Evolutionary conservation across 108 stramenopile genomes (phyloP), one percentile per base, ranked within the genome.

Genomic region (Fistulifera pelliculosa): DNA sequence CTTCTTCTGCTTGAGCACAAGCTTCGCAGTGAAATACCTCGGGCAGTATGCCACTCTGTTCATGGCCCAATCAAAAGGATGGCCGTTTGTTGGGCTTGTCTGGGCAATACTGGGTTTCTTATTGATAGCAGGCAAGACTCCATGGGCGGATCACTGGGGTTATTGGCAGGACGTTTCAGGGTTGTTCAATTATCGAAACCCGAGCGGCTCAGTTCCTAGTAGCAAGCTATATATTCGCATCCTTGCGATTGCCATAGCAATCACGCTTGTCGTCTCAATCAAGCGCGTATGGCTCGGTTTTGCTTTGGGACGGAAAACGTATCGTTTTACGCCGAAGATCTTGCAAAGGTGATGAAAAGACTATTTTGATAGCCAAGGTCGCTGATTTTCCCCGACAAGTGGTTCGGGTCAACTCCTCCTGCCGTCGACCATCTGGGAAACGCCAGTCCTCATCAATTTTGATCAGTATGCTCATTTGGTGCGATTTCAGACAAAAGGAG

Each of bases 261-360:
- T 81, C 1, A 44, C 57, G 0, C 10, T 70, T 21, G 56, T 71
- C 26, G 80, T 81, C 17, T 48, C 81, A 2, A 12, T 77, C 10
- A 90, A 90, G 56, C 64, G 88, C 52, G 54, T 84, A 18, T 62
- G 60, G 51, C 53, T 83, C 18, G 77, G 81, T 10, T 62, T 79
- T 14, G 74, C 62, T 51, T 62, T 87, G 18, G 86, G 86, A 14
- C 63, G 58, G 21, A 62, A 74, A 76, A 45, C 44, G 19, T 45
- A 45, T 21, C 21, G 21, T 45, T 47, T 12, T 60, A 47, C 21
- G 17, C 13, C 43, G 22, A 68, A 11, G 62, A 75, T 38, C 60
- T 88, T 17, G 76, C 83, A 21, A 62, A 44, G 15, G 41, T 80
- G n/a, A 71, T 88, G 70, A 68, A 67, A 19, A 69, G 74, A 45